phyloP scores from a whole-genome alignment of 1,284 basidiomycete species.

The Hemileia vastatrix region DNA sequence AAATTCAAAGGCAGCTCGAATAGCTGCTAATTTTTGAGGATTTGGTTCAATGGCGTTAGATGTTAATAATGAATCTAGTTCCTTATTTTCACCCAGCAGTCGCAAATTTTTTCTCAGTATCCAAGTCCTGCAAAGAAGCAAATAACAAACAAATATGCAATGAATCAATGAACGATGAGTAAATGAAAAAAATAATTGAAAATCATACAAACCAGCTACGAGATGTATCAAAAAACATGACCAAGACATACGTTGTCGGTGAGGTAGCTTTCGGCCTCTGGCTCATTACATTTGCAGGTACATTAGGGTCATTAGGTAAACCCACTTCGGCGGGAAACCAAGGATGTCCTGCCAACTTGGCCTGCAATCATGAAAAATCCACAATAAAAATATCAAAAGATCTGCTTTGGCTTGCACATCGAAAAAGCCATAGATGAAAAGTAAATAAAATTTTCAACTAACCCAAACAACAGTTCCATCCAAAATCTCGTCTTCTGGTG shows the following conservation, averaged over 20 bases:
- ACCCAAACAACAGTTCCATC: constrained; percentile 24
- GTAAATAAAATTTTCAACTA: not conserved
- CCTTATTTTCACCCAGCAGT: too few relatives aligned
- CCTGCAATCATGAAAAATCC: constrained; percentile 2
- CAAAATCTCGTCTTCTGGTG: constrained; percentile 13
- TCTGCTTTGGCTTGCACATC: not conserved
- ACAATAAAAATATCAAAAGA: not conserved
- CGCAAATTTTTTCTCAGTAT: too few relatives aligned
- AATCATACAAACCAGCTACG: constrained; percentile 17
- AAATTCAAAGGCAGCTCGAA: too few relatives aligned
- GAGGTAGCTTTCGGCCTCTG: not conserved
- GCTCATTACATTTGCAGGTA: constrained; percentile 14
- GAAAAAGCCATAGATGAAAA: not conserved
- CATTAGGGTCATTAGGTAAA: constrained; percentile 5
- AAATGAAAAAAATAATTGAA: not conserved
- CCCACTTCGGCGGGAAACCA: constrained; percentile 25
- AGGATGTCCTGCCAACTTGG: constrained; percentile 19
- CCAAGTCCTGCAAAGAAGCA: too few relatives aligned
- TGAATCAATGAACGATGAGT: too few relatives aligned
- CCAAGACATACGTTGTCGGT: constrained; percentile 5
- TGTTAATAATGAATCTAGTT: too few relatives aligned
- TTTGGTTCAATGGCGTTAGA: too few relatives aligned
- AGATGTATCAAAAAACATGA: constrained; percentile 23
- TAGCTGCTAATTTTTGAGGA: too few relatives aligned
- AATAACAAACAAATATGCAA: too few relatives aligned